These are phyloP conservation scores for Adansonia digitata DNA, from an alignment of 345 rosid genomes.

Conservation along the genomic window DNA sequence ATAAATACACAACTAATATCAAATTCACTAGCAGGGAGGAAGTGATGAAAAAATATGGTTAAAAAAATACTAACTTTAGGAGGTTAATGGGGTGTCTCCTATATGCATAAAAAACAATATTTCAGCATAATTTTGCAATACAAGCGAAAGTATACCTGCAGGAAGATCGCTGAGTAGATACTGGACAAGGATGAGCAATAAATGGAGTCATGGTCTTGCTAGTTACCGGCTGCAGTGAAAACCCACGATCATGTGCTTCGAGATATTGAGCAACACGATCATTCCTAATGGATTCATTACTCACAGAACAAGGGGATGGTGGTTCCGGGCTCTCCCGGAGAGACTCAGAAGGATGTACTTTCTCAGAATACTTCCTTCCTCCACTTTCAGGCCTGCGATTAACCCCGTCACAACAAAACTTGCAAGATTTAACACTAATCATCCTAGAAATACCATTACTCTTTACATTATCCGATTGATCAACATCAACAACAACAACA, in stretches of 20 bases:
- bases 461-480: constrained; percentile 17
- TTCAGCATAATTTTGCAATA: background rate
- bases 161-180: constrained; percentile 45
- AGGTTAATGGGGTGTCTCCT: background rate
- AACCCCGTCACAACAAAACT: constrained; percentile 59
- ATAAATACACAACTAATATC: constrained; percentile 5
- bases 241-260: constrained; percentile 47
- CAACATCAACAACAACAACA: constrained; percentile 9
- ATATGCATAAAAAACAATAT: background rate
- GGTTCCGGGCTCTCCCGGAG: constrained; percentile 65
- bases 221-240: constrained; percentile 29
- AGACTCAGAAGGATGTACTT: constrained; percentile 64
- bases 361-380: constrained; percentile 53
- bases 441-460: constrained; percentile 13
- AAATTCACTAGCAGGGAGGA: background rate
- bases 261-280: constrained; percentile 41
- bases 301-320: constrained; percentile 39
- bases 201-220: constrained; percentile 40
- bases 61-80: background rate
- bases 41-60: background rate
- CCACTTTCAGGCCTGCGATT: constrained; percentile 30
- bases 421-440: constrained; percentile 43
- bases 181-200: constrained; percentile 33
- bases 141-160: constrained; percentile 47
- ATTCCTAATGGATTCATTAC: constrained; percentile 27